Evolutionary conservation across 176 grass and related monocot species (phyloP), one percentile per base, ranked within the genome.

Genomic region (Leersia perrieri): DNA sequence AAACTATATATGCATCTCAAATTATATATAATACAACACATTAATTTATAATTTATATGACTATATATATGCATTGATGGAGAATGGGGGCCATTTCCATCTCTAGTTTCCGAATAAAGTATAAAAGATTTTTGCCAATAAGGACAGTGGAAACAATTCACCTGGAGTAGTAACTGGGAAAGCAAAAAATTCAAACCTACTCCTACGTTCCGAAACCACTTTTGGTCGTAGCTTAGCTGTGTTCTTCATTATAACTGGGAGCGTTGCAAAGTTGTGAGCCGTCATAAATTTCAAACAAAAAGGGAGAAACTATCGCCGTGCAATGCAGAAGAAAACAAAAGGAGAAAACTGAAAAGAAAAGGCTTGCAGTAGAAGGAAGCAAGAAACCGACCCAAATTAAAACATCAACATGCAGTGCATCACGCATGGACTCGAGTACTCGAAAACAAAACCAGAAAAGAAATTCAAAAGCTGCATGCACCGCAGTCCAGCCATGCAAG

Each of bases 361-460:
- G 57, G 36, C 81, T 74, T 84, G 36, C 45, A 72, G 23, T 66
- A 14, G 69, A 74, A 79, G 61, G 25, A 79, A 88, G 60, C 57
- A 77, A 45, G 9, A 18, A 45, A 65, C 41, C 3, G 82, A 60
- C 36, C 74, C 36, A 77, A 60, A 5, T 74, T 34, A 15, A n/a
- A 23, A 33, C 68, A 30, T 9, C 39, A 14, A 51, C 61, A 26
- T 20, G 11, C 15, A 22, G 5, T 6, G 67, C 74, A 60, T 3
- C 49, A 53, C 49, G 68, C 12, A 70, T 81, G 53, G 44, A 55
- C 66, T 41, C n/a, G n/a, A n/a, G n/a, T 32, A 16, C 36, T 26
- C 26, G 16, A 47, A 57, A 82, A 72, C 20, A 31, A 44, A 88
- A 84, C 22, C 23, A 53, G 18, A 9, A 32, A 63, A 71, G 47